Conservation (phyloP, 257 asterid genomes). For the Gentiana straminea region DNA sequence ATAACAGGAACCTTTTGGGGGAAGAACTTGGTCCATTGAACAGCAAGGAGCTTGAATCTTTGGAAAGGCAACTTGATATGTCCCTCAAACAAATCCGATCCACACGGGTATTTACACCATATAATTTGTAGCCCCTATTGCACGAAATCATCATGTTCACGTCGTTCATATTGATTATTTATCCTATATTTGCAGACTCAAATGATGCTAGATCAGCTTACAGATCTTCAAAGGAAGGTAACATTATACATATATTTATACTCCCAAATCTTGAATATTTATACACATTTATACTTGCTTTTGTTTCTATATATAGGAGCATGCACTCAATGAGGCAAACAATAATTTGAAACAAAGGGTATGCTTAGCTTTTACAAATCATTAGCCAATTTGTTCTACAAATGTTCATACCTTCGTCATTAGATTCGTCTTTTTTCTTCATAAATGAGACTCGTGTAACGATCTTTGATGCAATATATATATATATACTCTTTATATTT, state of each 20-base stretch:
- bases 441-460: too few relatives aligned
- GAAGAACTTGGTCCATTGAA: slow-evolving; percentile 94
- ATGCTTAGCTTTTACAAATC: slow-evolving; percentile 3
- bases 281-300: too few relatives aligned
- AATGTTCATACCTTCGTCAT: too few relatives aligned
- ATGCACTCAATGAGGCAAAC: slow-evolving; percentile 89
- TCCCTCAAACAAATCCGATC: slow-evolving; percentile 94
- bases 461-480: too few relatives aligned
- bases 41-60: slow-evolving; percentile 95
- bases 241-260: background rate
- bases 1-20: slow-evolving; percentile 76
- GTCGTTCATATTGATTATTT: too few relatives aligned
- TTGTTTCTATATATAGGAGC: slow-evolving; percentile 47
- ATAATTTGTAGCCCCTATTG: too few relatives aligned
- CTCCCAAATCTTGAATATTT: background rate
- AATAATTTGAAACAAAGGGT: slow-evolving; percentile 84
- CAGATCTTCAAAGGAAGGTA: slow-evolving; percentile 87
- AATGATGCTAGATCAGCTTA: slow-evolving; percentile 87
- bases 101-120: slow-evolving; percentile 43
- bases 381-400: too few relatives aligned
- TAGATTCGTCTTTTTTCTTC: too few relatives aligned
- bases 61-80: slow-evolving; percentile 89
- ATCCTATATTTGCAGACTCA: slow-evolving; percentile 53
- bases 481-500: background rate
- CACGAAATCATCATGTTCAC: too few relatives aligned